These are phyloP conservation scores for Aspergillus nanangensis DNA, from an alignment of 495 filamentous ascomycete species.

Conservation along the genomic window DNA sequence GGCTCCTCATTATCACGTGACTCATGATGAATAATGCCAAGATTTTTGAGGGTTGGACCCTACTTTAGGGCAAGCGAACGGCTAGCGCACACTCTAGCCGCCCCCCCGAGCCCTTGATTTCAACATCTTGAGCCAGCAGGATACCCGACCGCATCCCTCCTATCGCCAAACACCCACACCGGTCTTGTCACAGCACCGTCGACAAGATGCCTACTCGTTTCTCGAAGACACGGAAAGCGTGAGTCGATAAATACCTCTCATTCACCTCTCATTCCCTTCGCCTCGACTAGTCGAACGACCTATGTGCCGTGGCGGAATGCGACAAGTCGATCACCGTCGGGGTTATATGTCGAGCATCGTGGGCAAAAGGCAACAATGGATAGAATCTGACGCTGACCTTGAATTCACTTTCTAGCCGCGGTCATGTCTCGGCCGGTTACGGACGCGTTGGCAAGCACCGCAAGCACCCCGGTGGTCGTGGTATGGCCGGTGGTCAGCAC, in stretches of 20 bases:
- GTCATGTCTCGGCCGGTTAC: slow-evolving; percentile 90
- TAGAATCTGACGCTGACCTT: slow-evolving; percentile 22
- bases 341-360: no score
- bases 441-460: slow-evolving; percentile 91
- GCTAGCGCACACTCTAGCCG: slow-evolving; percentile 42
- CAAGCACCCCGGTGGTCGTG: slow-evolving; percentile 90
- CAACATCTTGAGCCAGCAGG: slow-evolving; percentile 35
- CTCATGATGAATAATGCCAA: slow-evolving; percentile 1
- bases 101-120: slow-evolving; percentile 35
- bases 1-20: slow-evolving; percentile 11
- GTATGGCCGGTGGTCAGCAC: slow-evolving; percentile 93
- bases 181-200: slow-evolving; percentile 44
- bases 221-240: slow-evolving; percentile 81
- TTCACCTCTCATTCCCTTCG: slow-evolving; percentile 17
- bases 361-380: slow-evolving; percentile 8
- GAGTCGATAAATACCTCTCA: slow-evolving; percentile 38
- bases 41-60: slow-evolving; percentile 23
- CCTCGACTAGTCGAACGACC: slow-evolving; percentile 12
- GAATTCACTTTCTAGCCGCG: slow-evolving; percentile 57
- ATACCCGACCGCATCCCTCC: slow-evolving; percentile 33
- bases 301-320: slow-evolving; percentile 11
- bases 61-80: slow-evolving; percentile 38
- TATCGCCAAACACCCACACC: slow-evolving; percentile 40
- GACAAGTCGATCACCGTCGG: slow-evolving; percentile 16
- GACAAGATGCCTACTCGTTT: slow-evolving; percentile 78